Conservation (phyloP, 2,329 filamentous ascomycete species). For the Aureobasidium mangrovei region DNA sequence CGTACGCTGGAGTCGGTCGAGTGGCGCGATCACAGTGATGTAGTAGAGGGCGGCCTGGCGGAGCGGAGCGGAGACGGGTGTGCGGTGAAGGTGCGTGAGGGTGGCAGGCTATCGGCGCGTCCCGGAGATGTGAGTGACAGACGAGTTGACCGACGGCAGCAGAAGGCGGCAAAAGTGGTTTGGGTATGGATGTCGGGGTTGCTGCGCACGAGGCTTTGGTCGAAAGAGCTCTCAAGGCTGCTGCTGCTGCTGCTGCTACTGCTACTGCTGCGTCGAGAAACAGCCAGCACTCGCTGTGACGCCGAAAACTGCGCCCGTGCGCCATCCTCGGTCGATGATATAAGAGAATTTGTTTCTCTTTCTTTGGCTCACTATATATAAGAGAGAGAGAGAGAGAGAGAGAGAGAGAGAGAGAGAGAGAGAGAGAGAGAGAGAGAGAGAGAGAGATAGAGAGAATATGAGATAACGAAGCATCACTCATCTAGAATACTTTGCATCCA, state of each 20-base stretch:
- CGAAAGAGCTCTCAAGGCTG: background rate
- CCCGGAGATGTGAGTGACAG: background rate
- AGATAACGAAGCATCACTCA: too few species aligned
- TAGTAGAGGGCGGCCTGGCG: conserved; percentile 1
- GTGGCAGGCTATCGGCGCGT: background rate
- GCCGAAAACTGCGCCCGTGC: too few species aligned
- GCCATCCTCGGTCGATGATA: too few species aligned
- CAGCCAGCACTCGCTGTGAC: too few species aligned
- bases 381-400: too few species aligned
- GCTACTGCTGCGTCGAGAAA: background rate
- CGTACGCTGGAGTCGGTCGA: background rate
- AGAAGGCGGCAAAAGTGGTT: background rate
- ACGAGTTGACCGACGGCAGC: background rate
- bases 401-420: too few species aligned
- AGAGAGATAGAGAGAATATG: too few species aligned
- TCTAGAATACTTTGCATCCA: too few species aligned
- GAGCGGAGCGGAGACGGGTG: background rate
- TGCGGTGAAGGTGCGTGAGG: background rate
- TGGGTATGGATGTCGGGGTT: background rate
- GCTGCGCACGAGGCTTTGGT: too few species aligned
- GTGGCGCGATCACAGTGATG: background rate
- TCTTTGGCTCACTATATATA: too few species aligned
- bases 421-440: too few species aligned
- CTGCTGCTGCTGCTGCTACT: background rate
- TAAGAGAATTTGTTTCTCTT: too few species aligned